Percentiles rank a stretch among this genome's conserved stretches.
phyloP scores from a whole-genome alignment of 108 stramenopile species.

The Conticribra guillardii region DNA sequence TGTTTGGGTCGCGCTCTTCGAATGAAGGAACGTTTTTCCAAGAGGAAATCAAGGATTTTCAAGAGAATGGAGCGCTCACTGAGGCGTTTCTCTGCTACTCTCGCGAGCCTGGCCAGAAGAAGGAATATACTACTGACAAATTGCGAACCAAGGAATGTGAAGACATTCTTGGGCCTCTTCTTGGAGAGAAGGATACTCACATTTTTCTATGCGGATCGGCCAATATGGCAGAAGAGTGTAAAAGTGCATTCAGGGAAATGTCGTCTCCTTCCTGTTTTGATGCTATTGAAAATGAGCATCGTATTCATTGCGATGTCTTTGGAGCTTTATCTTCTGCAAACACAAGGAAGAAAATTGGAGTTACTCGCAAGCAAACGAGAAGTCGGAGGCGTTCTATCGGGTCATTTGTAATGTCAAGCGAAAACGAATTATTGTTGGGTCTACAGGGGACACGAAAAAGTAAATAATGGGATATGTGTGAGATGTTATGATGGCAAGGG shows the following conservation, averaged over 20 bases:
- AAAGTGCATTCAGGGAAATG: conserved; percentile 6
- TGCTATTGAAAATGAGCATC: not conserved
- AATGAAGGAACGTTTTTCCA: conserved; percentile 18
- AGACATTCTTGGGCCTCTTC: conserved; percentile 8
- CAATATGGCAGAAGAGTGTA: conserved; percentile 17
- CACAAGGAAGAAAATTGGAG: too few relatives aligned
- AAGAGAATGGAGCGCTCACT: conserved; percentile 7
- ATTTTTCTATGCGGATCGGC: conserved; percentile 25
- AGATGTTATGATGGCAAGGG: too few relatives aligned
- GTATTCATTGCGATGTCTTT: conserved; percentile 30
- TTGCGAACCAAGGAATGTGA: not conserved
- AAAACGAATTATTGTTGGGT: too few relatives aligned
- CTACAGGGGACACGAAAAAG: too few relatives aligned
- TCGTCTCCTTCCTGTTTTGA: conserved; percentile 1
- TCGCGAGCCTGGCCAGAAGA: conserved; percentile 19
- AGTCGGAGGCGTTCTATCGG: too few relatives aligned
- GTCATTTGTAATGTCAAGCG: too few relatives aligned
- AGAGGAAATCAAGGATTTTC: conserved; percentile 16
- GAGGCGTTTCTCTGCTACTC: conserved; percentile 20
- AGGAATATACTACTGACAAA: conserved; percentile 16
- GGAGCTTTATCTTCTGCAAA: conserved; percentile 12
- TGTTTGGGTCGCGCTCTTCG: conserved; percentile 20
- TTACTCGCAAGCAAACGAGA: too few relatives aligned
- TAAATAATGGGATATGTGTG: too few relatives aligned
- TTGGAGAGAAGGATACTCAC: conserved; percentile 13